Base-by-base conservation (phyloP, 2,329 filamentous ascomycete genomes). In the Apiospora malaysiana region DNA sequence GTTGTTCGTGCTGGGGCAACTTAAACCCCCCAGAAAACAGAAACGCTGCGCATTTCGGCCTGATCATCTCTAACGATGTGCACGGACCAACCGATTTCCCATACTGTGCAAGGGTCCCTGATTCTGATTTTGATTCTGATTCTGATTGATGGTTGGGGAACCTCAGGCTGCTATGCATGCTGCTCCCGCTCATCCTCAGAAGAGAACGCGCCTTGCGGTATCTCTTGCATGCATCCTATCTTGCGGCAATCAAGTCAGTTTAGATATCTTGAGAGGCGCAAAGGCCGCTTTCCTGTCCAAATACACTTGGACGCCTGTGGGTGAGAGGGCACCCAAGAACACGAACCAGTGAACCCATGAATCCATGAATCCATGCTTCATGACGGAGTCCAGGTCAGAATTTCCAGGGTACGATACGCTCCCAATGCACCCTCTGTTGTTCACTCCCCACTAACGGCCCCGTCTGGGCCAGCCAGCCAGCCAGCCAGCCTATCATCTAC, bases 131-230 rank as follows among this genome's bases (percentile, higher is more conserved):
- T 40, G 27, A 40, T 32, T 32, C 32, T 32, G 32, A 32, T 32
- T n/a, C n/a, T 32, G 16, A n/a, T 18, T 25, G 18, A 8, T 37
- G 47, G 47, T 49, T 49, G n/a, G 23, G 21, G 32, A 63, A 32
- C 56, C 56, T 63, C 32, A 63, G 56, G 56, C 56, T 37, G 56
- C 56, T 32, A 63, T 63, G 56, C 56, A 63, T 63, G 25, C 25
- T 18, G 51, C 32, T 59, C 16, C 32, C 42, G 4, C 12, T 16
- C 51, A 37, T 27, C 32, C 14, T 27, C 32, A 56, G 10, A 32
- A 32, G 32, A 32, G 32, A 32, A 32, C 32, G 32, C 32, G 32
- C 32, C 32, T 32, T 32, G 32, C 6, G 32, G 32, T 32, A 32
- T 32, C 32, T 32, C 32, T 32, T 32, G 32, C 32, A 32, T 6